Evolutionary conservation across 2,329 filamentous ascomycete species (phyloP).

Genomic region (Pseudopithomyces chartarum): DNA sequence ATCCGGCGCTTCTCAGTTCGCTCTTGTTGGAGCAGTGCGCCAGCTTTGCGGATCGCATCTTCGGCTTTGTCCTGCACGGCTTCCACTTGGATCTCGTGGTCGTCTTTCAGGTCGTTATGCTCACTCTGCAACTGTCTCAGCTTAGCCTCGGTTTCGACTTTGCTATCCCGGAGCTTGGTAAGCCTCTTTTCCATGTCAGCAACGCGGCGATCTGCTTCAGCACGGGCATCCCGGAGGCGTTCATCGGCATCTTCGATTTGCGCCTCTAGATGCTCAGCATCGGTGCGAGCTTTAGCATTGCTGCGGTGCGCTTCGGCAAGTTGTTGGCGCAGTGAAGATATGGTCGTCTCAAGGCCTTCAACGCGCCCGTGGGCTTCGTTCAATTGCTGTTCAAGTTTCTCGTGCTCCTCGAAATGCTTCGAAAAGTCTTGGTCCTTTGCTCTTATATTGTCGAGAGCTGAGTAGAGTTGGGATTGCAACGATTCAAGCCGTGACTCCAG

Average conservation of each 20-base stretch:
- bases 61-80: slow-evolving; percentile 41
- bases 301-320: slow-evolving; percentile 38
- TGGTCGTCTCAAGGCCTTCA: slow-evolving; percentile 33
- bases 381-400: slow-evolving; percentile 29
- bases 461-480: slow-evolving; percentile 29
- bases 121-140: slow-evolving; percentile 33
- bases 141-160: slow-evolving; percentile 28
- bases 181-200: slow-evolving; percentile 37
- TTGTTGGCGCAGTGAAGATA: slow-evolving; percentile 37
- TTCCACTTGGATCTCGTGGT: slow-evolving; percentile 31
- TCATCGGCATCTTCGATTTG: slow-evolving; percentile 34
- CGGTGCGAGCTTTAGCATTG: slow-evolving; percentile 26
- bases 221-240: slow-evolving; percentile 26
- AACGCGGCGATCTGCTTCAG: slow-evolving; percentile 34
- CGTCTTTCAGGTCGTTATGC: slow-evolving; percentile 32
- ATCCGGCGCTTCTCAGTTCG: slow-evolving; percentile 36
- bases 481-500: slow-evolving; percentile 19
- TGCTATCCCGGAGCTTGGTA: slow-evolving; percentile 33
- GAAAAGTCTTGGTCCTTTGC: slow-evolving; percentile 33
- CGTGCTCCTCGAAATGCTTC: slow-evolving; percentile 28
- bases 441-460: slow-evolving; percentile 20
- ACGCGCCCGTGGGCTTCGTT: slow-evolving; percentile 34
- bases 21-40: slow-evolving; percentile 38
- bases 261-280: slow-evolving; percentile 30
- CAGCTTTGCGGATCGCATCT: slow-evolving; percentile 41